Conservation (phyloP, 345 rosid species). For the Eucalyptus sp. region DNA sequence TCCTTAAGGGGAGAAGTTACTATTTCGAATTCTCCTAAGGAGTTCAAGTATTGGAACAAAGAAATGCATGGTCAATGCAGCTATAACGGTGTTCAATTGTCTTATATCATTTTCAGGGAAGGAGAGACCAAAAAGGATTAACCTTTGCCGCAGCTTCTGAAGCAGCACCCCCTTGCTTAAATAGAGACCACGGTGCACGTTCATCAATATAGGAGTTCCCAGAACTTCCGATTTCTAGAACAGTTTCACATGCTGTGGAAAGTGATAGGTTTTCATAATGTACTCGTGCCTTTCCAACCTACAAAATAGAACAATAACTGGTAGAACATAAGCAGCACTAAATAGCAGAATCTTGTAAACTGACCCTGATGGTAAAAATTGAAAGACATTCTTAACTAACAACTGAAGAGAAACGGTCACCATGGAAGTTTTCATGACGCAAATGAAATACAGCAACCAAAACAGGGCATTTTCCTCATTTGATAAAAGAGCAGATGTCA, state of each 20-base stretch:
- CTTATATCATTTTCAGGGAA: not conserved
- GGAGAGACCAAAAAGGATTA: not conserved
- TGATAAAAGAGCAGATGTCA: not conserved
- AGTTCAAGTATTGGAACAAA: not conserved
- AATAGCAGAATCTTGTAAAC: not conserved
- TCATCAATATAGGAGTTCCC: slow-evolving; percentile 85
- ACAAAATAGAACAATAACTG: not conserved
- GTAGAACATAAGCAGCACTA: not conserved
- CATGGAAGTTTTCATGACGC: not conserved
- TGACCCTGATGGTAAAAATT: not conserved
- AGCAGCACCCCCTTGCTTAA: slow-evolving; percentile 80
- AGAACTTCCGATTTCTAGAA: slow-evolving; percentile 76
- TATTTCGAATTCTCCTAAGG: not conserved
- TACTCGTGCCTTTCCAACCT: slow-evolving; percentile 59
- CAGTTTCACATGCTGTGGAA: slow-evolving; percentile 80
- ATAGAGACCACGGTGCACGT: slow-evolving; percentile 77
- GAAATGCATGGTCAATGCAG: not conserved
- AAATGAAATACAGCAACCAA: not conserved
- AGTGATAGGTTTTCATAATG: slow-evolving; percentile 61
- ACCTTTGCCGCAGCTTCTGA: slow-evolving; percentile 92
- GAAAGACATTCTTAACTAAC: not conserved
- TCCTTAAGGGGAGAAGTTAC: not conserved
- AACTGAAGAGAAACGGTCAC: not conserved
- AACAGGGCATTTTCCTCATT: not conserved
- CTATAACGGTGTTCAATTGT: not conserved